Percentiles rank a stretch among this genome's conserved stretches.
Conservation (phyloP, 2,329 filamentous ascomycete genomes). For the Epichloe scottii region DNA sequence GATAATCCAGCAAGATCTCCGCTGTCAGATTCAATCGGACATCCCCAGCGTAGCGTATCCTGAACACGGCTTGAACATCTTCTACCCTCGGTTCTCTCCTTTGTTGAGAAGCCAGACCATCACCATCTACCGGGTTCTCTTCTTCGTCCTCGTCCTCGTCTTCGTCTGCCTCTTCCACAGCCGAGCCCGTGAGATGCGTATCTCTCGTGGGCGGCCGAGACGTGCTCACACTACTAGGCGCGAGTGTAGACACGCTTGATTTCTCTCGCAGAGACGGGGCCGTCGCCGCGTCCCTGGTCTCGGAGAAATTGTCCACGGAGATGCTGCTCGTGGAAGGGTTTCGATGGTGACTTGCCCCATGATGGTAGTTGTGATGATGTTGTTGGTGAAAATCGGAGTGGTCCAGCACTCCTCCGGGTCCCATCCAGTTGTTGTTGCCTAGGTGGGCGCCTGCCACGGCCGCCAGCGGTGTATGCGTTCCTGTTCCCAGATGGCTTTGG, state of each 20-base stretch:
- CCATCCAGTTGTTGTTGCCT: conserved; percentile 24
- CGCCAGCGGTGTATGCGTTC: conserved; percentile 66
- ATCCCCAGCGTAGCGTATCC: conserved; percentile 80
- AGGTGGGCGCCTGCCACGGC: conserved; percentile 58
- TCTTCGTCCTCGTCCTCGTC: conserved; percentile 22
- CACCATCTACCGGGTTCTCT: conserved; percentile 14
- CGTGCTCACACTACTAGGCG: conserved; percentile 38
- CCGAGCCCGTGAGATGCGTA: conserved; percentile 23
- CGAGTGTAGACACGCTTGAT: conserved; percentile 49
- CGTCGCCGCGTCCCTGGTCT: conserved; percentile 15
- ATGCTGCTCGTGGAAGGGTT: conserved; percentile 34
- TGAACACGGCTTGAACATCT: conserved; percentile 85
- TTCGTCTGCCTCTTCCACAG: conserved; percentile 25
- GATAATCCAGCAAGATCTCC: conserved; percentile 92
- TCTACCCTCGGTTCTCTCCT: conserved; percentile 66
- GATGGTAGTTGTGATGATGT: conserved; percentile 5
- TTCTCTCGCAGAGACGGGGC: conserved; percentile 39
- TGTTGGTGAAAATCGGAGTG: conserved; percentile 7
- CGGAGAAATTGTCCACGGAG: conserved; percentile 29
- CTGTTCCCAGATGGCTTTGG: conserved; percentile 64
- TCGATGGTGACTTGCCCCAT: conserved; percentile 25
- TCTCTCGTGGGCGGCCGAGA: conserved; percentile 49
- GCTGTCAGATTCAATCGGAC: conserved; percentile 81
- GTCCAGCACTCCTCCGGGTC: conserved; percentile 5
- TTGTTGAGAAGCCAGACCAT: not conserved